These are phyloP conservation scores for Aureobasidium zeae DNA, from an alignment of 2,329 filamentous ascomycete species.

Conservation along the genomic window DNA sequence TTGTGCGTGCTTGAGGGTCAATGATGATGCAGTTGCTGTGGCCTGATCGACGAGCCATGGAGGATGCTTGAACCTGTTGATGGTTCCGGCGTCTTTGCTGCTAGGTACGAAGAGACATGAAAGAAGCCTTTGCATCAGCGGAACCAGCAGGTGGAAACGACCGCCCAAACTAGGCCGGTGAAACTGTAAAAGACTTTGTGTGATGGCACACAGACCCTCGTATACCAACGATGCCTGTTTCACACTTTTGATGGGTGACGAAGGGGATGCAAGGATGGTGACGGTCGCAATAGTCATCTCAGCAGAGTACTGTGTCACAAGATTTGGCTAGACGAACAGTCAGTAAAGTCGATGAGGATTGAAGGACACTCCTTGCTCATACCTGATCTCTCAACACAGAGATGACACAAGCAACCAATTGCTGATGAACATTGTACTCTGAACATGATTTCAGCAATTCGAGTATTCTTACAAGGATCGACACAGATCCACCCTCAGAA, in stretches of 20 bases:
- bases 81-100: constrained; percentile 22
- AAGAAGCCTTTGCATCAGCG: constrained; percentile 46
- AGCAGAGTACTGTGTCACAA: constrained; percentile 36
- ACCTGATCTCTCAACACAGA: constrained; percentile 18
- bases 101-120: constrained; percentile 45
- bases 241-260: constrained; percentile 24
- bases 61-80: constrained; percentile 22
- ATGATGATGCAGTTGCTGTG: constrained; percentile 19
- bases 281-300: constrained; percentile 34
- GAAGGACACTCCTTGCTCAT: background rate
- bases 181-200: constrained; percentile 45
- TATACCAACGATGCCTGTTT: constrained; percentile 37
- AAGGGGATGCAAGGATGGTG: constrained; percentile 28
- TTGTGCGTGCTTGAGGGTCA: constrained; percentile 37
- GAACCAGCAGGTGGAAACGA: constrained; percentile 50
- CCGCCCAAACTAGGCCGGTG: constrained; percentile 51
- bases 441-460: constrained; percentile 3
- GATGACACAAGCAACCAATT: constrained; percentile 11
- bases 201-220: constrained; percentile 45
- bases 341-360: background rate
- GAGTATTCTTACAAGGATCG: constrained; percentile 11
- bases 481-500: background rate
- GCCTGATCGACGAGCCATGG: constrained; percentile 30
- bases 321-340: constrained; percentile 25
- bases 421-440: constrained; percentile 8